Evolutionary conservation across 805 yeast species (phyloP).

Genomic region (Trichomonascus vanleenenianus): DNA sequence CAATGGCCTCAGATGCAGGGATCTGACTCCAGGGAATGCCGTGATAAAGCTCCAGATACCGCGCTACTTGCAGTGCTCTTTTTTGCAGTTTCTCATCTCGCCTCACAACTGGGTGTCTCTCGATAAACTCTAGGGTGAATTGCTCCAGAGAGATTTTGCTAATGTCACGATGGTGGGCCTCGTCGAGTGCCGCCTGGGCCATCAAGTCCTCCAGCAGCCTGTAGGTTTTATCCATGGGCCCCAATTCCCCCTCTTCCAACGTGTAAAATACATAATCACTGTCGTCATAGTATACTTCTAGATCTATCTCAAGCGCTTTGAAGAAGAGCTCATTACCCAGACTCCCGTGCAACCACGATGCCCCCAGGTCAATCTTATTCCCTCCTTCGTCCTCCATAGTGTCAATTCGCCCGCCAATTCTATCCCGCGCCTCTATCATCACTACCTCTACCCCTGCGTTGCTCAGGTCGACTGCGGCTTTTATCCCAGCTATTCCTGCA

Average conservation of each 20-base stretch:
- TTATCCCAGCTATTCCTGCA: slow-evolving; percentile 72
- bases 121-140: slow-evolving; percentile 41
- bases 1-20: slow-evolving; percentile 37
- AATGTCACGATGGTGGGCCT: slow-evolving; percentile 36
- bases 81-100: no score
- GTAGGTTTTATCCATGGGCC: slow-evolving; percentile 6
- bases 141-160: slow-evolving; percentile 38
- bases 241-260: slow-evolving; percentile 29
- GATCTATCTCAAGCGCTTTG: slow-evolving; percentile 32
- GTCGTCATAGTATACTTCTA: slow-evolving; percentile 42
- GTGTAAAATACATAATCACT: slow-evolving; percentile 26
- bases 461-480: slow-evolving; percentile 54
- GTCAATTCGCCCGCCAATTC: slow-evolving; percentile 62
- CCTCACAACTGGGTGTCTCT: slow-evolving; percentile 19
- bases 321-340: slow-evolving; percentile 57
- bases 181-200: slow-evolving; percentile 50
- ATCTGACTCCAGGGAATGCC: slow-evolving; percentile 61
- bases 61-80: slow-evolving; percentile 32
- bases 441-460: slow-evolving; percentile 40
- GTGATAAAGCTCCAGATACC: slow-evolving; percentile 71
- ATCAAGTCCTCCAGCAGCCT: slow-evolving; percentile 49
- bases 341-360: slow-evolving; percentile 87
- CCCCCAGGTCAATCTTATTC: slow-evolving; percentile 60
- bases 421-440: slow-evolving; percentile 57
- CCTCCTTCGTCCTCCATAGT: slow-evolving; percentile 26